Base-by-base conservation (phyloP, 2,329 filamentous ascomycete species). In the Neoscytalidium dimidiatum region DNA sequence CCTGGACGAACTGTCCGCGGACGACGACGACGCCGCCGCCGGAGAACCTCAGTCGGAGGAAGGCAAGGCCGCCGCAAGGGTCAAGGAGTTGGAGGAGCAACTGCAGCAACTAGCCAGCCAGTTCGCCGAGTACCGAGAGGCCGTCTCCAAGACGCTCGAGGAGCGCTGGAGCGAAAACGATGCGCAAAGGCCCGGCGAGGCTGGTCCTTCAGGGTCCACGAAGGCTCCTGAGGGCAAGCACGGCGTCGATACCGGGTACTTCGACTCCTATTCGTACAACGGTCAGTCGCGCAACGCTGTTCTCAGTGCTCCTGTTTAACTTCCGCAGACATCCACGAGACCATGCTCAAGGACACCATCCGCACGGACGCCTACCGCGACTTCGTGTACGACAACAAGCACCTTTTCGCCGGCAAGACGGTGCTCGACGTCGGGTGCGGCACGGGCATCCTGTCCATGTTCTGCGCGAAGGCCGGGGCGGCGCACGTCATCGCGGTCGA, bases 301-400 rank as follows among this genome's bases (percentile, higher is more conserved):
- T 8, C 43, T 63, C 1, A 19, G 26, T 3, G 3, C 19, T 6
- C 19, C 2, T 8, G 31, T 9, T 60, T 11, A 51, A 28, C 8
- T 56, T 69, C 70, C 33, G 68, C 74, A 91, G 92, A 92, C 65
- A 97, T 98, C 64, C 94, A 98, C 76, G 92, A 97, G 75, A 93
- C 91, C 7, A 98, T 98, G 94, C 85, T 98, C 67, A 96, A 97
- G 76, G 94, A 98, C 73, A 84, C 86, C 0, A 85, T 97, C 44
- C 90, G 94, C 60, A 98, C 94, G 11, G 91, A 97, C 72, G 90
- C 92, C 3, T 98, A 98, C 79, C 88, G 94, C 51, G 93, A 98
- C 79, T 97, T 97, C 75, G 93, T 97, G 72, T 97, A 97, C 80
- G 87, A 89, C 69, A 92, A 97, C 81, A 95, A 96, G 77, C 83